phyloP scores from a whole-genome alignment of 345 rosid genomes.

The Cardamine occulta region DNA sequence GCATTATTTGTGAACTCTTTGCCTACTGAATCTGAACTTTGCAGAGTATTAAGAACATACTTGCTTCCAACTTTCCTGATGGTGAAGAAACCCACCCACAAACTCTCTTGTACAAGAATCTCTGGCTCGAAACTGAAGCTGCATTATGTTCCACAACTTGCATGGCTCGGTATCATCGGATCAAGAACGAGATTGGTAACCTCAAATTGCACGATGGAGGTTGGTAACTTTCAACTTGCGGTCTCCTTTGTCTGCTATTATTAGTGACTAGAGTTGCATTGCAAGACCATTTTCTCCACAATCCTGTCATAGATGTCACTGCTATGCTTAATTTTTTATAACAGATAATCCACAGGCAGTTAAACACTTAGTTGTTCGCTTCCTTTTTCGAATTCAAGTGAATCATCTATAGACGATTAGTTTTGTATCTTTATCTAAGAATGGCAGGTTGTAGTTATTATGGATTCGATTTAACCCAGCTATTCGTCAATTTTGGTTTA shows the following conservation, averaged over 20 bases:
- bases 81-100: constrained; percentile 60
- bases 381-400: background rate
- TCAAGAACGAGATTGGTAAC: constrained; percentile 61
- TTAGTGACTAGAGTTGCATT: constrained; percentile 12
- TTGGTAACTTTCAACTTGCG: constrained; percentile 37
- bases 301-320: constrained; percentile 12
- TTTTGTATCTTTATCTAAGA: constrained; percentile 6
- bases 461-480: background rate
- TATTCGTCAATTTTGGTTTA: constrained; percentile 1
- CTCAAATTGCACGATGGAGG: constrained; percentile 48
- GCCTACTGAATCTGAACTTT: constrained; percentile 36
- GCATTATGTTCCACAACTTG: constrained; percentile 67
- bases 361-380: background rate
- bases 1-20: constrained; percentile 12
- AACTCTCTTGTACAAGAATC: constrained; percentile 75
- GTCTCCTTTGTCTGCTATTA: constrained; percentile 18
- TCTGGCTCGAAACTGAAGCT: constrained; percentile 98
- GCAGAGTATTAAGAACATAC: constrained; percentile 79
- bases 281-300: constrained; percentile 16
- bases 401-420: constrained; percentile 1
- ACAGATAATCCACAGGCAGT: constrained; percentile 1
- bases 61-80: constrained; percentile 60
- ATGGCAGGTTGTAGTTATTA: background rate
- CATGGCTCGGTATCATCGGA: constrained; percentile 68
- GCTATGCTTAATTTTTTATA: constrained; percentile 3